Base-by-base conservation (phyloP, 805 yeast genomes). In the Candida oleophila region DNA sequence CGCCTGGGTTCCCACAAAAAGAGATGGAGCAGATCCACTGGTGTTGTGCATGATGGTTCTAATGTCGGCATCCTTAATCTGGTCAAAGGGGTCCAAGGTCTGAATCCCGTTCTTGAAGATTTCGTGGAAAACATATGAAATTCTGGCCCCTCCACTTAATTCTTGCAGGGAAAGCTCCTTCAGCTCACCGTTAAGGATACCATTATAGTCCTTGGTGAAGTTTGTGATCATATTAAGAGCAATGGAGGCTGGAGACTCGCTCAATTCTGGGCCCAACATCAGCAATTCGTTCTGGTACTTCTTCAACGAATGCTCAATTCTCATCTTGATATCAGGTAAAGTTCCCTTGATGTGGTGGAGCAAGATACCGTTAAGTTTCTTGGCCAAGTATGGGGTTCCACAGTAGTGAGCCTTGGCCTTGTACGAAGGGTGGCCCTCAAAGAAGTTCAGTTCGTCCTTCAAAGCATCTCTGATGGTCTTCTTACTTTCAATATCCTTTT, bases 331-430 rank as follows among this genome's bases (percentile, higher is more conserved):
- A 55, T 94, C 98, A 15, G 99, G 99, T 62, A 72, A 65, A 36
- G 69, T 64, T 49, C 72, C 62, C 56, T 68, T 68, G 66, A 94
- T 94, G 69, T 94, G 99, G 62, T 85, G 89, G 69, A 89, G 77
- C 57, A 94, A 78, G 56, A 94, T 89, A 38, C 86, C 82, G 68
- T 89, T 94, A 61, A 94, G 80, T 68, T 90, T 89, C 64, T 89
- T 87, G 44, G 98, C 97, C 62, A 94, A 76, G 66, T 86, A 94
- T 36, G 97, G 97, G n/a, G 99, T 94, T 66, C 99, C 99, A 69
- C 99, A 94, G 71, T 83, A 92, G 61, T 89, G 95, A 5, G 97
- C 92, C 65, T 92, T 94, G 28, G 94, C 85, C 56, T 89, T 80
- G 69, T 94, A 94, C 19, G 96, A 82, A 5, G 96, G 84, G 67